Evolutionary conservation across 139 green algal genomes (phyloP).

Genomic region (Chlorella sp.): DNA sequence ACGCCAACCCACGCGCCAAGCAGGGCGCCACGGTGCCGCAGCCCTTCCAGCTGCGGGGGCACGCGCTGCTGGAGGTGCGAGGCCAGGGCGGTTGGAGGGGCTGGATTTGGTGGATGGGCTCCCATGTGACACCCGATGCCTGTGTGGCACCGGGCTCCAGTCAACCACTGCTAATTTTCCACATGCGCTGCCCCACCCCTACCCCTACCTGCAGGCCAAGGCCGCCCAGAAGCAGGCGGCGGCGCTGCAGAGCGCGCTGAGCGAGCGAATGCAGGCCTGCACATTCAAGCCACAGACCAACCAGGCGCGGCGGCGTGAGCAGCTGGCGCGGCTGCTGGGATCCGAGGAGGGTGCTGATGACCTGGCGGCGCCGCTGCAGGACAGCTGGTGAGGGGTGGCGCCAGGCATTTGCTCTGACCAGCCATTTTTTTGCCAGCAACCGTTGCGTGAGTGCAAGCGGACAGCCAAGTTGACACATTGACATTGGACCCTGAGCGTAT

Average conservation of each 20-base stretch:
- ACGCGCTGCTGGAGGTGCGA: conserved; percentile 23
- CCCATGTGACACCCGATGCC: no score
- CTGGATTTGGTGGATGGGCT: no score
- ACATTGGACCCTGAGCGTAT: no score
- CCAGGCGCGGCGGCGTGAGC: conserved; percentile 33
- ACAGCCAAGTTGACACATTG: no score
- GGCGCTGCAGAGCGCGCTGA: conserved; percentile 2
- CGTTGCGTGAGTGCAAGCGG: no score
- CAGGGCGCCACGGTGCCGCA: conserved; percentile 39
- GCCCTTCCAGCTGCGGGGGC: conserved; percentile 45
- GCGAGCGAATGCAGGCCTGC: conserved; percentile 32
- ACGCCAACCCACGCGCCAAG: conserved; percentile 20
- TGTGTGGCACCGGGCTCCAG: not conserved
- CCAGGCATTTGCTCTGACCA: not conserved
- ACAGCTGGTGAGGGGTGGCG: not conserved
- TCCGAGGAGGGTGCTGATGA: not conserved
- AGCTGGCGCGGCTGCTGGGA: conserved; percentile 38
- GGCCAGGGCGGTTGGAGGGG: no score
- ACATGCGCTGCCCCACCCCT: no score
- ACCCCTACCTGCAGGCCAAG: conserved; percentile 16
- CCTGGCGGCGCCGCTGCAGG: not conserved
- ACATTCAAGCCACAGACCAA: conserved; percentile 57
- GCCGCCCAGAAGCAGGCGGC: conserved; percentile 20
- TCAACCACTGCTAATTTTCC: not conserved
- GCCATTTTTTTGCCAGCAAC: no score